Evolutionary conservation across 306 rosid genomes (phyloP), one percentile per base, ranked within the genome.

Genomic region (Begonia loranthoides): DNA sequence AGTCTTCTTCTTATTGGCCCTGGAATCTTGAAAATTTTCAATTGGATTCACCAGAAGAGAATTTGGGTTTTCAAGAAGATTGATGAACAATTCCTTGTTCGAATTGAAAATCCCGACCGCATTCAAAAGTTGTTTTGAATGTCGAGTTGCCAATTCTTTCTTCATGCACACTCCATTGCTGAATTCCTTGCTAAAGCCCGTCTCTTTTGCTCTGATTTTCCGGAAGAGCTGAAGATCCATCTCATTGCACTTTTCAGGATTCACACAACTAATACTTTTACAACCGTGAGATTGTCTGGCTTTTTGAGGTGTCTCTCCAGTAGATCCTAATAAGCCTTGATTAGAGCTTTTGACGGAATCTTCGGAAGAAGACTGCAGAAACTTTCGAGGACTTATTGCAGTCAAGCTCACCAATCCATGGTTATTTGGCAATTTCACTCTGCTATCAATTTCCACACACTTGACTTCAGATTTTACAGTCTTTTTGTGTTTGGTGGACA

Each of bases 11-110:
- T 72, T 68, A 58, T 62, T 70, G 57, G 41, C 58, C 52, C 74
- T 76, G 61, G 82, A 61, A 48, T 70, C 74, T 33, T 41, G 59
- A 3, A 61, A 57, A 62, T 71, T 74, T 46, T 78, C 73, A 6
- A 78, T 74, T 67, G 69, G 78, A 64, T 83, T 84, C 14, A 68
- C 88, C 55, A 79, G 24, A 56, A 81, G 52, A 57, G 95, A 81
- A 61, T 71, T 75, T 3, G 93, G 93, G 58, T 89, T 95, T 49
- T 81, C 82, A 48, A 81, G 68, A 69, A 81, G 80, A 57, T 77
- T 72, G 41, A 71, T 36, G 63, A 84, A 79, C 47, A 84, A 68
- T 17, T 84, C 84, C 73, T 73, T 81, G 70, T 89, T 89, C 11
- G 84, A 75, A 63, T 75, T 69, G 65, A 77, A 75, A 66, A 79